phyloP scores from a whole-genome alignment of 208 protist genomes.

The Crithidia fasciculata region DNA sequence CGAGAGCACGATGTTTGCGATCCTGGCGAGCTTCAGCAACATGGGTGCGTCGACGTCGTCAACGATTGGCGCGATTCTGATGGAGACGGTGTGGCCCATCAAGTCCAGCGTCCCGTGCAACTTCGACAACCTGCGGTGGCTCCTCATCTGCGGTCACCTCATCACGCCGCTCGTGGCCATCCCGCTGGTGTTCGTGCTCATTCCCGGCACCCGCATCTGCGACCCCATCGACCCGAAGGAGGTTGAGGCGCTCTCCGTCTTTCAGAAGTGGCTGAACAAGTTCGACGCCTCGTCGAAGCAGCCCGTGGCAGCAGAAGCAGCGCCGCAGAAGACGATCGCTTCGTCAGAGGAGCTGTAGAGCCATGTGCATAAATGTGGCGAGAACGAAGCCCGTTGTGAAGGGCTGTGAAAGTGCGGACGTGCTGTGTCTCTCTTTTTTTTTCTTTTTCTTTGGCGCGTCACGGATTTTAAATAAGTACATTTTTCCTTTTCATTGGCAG shows the following conservation, averaged over 20 bases:
- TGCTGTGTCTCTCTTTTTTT: too few species aligned
- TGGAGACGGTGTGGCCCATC: constrained; percentile 60
- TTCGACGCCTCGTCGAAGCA: neutral
- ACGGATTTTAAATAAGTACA: too few species aligned
- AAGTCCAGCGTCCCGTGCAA: constrained; percentile 51
- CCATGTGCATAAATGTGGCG: neutral
- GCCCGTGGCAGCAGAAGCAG: neutral
- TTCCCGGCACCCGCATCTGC: constrained; percentile 63
- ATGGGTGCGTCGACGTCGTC: constrained; percentile 57
- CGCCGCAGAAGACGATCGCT: neutral
- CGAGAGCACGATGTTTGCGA: constrained; percentile 77
- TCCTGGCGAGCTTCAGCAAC: constrained; percentile 82
- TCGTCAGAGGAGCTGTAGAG: neutral
- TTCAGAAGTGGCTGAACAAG: neutral
- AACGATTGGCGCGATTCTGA: constrained; percentile 60
- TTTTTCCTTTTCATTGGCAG: too few species aligned
- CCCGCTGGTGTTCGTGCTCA: constrained; percentile 59
- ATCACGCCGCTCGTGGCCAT: constrained; percentile 50
- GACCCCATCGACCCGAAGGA: constrained; percentile 47
- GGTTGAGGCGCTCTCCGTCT: constrained; percentile 14
- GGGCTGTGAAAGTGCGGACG: neutral
- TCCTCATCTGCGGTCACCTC: constrained; percentile 64
- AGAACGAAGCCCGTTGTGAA: neutral
- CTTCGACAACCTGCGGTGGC: constrained; percentile 63
- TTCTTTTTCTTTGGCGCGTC: too few species aligned